Evolutionary conservation across 2,329 filamentous ascomycete genomes (phyloP).

Genomic region (Cadophora luteo-olivacea): DNA sequence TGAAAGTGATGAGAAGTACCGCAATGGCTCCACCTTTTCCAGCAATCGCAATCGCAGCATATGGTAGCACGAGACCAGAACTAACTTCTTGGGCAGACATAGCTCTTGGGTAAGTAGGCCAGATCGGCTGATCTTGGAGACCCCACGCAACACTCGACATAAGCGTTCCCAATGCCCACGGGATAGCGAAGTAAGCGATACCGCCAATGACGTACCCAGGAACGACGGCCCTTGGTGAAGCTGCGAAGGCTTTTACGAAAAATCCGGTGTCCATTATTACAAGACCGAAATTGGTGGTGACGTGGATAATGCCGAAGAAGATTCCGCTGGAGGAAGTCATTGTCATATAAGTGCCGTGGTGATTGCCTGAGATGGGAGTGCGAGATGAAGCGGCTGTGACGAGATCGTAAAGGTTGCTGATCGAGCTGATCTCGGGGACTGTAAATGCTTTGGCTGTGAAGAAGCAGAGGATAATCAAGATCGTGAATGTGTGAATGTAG

Average conservation of each 20-base stretch:
- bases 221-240: conserved; percentile 16
- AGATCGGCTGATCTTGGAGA: conserved; percentile 12
- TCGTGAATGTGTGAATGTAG: conserved; percentile 61
- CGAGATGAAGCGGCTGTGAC: conserved; percentile 52
- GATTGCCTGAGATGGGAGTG: conserved; percentile 57
- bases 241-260: conserved; percentile 51
- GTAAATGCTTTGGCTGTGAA: conserved; percentile 55
- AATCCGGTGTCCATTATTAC: conserved; percentile 50
- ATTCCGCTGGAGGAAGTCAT: conserved; percentile 60
- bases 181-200: conserved; percentile 60
- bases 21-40: conserved; percentile 71
- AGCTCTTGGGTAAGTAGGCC: conserved; percentile 65
- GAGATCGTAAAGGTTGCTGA: conserved; percentile 56
- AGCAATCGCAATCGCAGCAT: conserved; percentile 71
- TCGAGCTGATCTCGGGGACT: conserved; percentile 54
- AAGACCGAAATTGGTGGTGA: conserved; percentile 57
- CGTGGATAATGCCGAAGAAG: conserved; percentile 56
- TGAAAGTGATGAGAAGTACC: conserved; percentile 74
- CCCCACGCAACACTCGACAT: conserved; percentile 23
- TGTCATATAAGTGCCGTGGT: conserved; percentile 60
- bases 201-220: conserved; percentile 57
- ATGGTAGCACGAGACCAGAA: conserved; percentile 70
- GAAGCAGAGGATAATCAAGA: conserved; percentile 58
- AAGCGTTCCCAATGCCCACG: conserved; percentile 58
- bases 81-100: conserved; percentile 76